Evolutionary conservation across 176 grass and related monocot species (phyloP).

Genomic region (Olyra latifolia): DNA sequence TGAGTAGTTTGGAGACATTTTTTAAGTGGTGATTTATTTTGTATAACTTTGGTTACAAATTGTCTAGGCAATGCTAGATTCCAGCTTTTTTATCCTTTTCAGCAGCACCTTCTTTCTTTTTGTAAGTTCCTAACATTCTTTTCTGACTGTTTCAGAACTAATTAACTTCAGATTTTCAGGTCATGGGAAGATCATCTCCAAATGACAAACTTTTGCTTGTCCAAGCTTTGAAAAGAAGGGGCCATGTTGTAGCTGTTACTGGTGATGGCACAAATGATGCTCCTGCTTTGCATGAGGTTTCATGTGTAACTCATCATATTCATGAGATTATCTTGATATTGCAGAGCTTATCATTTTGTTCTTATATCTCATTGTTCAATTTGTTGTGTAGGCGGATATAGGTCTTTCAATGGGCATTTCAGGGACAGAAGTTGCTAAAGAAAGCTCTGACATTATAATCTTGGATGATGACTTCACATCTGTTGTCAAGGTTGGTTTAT

Average conservation of each 20-base stretch:
- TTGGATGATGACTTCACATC: slow-evolving; percentile 94
- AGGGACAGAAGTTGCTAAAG: slow-evolving; percentile 99
- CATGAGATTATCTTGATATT: slow-evolving; percentile 23
- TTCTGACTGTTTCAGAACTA: slow-evolving; percentile 14
- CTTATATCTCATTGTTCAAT: slow-evolving; percentile 29
- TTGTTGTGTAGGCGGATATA: slow-evolving; percentile 82
- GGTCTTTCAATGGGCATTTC: slow-evolving; percentile 95
- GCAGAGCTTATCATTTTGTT: neutral
- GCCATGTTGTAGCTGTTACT: slow-evolving; percentile 96
- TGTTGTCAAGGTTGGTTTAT: slow-evolving; percentile 83
- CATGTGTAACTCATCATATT: slow-evolving; percentile 27
- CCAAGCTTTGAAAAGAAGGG: slow-evolving; percentile 87
- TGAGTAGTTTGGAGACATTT: neutral
- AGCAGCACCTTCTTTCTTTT: neutral
- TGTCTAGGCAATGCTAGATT: neutral
- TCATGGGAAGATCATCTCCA: slow-evolving; percentile 97
- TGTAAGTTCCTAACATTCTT: neutral
- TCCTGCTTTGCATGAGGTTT: slow-evolving; percentile 91
- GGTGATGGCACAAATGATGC: slow-evolving; percentile 98
- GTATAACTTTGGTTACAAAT: slow-evolving; percentile 16
- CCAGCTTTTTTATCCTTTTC: neutral
- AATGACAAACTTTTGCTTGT: slow-evolving; percentile 95
- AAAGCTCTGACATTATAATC: slow-evolving; percentile 98
- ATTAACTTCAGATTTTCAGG: slow-evolving; percentile 57
- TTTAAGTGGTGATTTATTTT: slow-evolving; percentile 8